phyloP scores from a whole-genome alignment of 805 yeast genomes.

The Sporopachydermia lactativora region DNA sequence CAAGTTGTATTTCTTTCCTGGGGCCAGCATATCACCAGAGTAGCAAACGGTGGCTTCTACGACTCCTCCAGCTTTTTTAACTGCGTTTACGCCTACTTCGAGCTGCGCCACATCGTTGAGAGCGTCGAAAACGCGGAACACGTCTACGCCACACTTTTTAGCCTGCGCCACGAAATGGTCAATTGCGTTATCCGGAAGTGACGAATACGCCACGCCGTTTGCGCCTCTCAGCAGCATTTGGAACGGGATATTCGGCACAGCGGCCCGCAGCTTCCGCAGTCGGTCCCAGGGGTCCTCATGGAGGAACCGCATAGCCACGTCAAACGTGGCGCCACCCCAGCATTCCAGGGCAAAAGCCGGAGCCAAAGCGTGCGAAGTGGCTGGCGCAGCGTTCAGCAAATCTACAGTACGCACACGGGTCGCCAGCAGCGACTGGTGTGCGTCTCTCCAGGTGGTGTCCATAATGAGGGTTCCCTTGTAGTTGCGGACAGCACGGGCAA shows the following conservation, averaged over 20 bases:
- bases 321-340: conserved; percentile 99
- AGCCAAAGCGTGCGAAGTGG: conserved; percentile 79
- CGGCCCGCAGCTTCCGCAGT: conserved; percentile 69
- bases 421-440: conserved; percentile 94
- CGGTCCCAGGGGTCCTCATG: conserved; percentile 99
- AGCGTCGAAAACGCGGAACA: conserved; percentile 96
- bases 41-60: conserved; percentile 97
- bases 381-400: conserved; percentile 79
- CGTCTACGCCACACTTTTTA: conserved; percentile 90
- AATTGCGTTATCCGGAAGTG: conserved; percentile 96
- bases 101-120: conserved; percentile 93
- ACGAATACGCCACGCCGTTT: conserved; percentile 96
- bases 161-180: conserved; percentile 95
- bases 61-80: conserved; percentile 96
- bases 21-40: conserved; percentile 96
- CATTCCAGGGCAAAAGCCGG: conserved; percentile 95
- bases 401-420: conserved; percentile 96
- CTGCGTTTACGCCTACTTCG: conserved; percentile 96
- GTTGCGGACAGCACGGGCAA: conserved; percentile 76
- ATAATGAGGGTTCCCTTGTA: conserved; percentile 82
- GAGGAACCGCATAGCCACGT: conserved; percentile 95
- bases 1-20: conserved; percentile 91
- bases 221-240: conserved; percentile 99
- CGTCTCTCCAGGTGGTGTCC: conserved; percentile 99
- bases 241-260: conserved; percentile 97